These are phyloP conservation scores for Ambrosia artemisiifolia DNA, from an alignment of 129 eudicot genomes.

Conservation along the genomic window DNA sequence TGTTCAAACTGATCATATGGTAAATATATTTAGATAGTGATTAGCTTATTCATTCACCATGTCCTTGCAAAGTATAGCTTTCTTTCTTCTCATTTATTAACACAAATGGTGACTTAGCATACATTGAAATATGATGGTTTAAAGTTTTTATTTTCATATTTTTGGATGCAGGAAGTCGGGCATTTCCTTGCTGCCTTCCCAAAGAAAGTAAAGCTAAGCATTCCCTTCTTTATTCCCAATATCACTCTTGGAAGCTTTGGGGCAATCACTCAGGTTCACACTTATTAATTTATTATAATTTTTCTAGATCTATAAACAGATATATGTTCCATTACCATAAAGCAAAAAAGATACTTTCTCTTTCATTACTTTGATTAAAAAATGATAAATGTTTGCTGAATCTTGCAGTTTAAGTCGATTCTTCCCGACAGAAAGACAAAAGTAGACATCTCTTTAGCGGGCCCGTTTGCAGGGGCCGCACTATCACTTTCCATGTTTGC, in stretches of 20 bases:
- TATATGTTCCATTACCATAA: neutral
- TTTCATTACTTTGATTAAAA: neutral
- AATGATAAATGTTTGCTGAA: constrained; percentile 1
- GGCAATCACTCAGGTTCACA: constrained; percentile 90
- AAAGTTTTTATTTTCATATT: neutral
- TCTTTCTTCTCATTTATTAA: neutral
- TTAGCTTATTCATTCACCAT: neutral
- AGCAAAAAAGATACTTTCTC: neutral
- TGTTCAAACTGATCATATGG: neutral
- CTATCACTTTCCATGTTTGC: constrained; percentile 83
- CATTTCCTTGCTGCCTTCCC: constrained; percentile 93
- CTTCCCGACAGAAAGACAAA: constrained; percentile 91
- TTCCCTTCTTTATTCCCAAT: constrained; percentile 89
- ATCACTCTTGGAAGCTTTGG: constrained; percentile 98
- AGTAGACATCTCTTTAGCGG: constrained; percentile 86
- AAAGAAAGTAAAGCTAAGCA: constrained; percentile 82
- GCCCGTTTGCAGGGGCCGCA: constrained; percentile 95
- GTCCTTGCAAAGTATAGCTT: neutral
- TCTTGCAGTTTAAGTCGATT: constrained; percentile 87
- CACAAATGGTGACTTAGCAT: neutral
- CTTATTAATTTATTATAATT: neutral
- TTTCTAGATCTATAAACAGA: neutral
- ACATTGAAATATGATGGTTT: neutral
- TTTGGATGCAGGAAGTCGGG: constrained; percentile 83
- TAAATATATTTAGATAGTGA: neutral